Percentiles rank a stretch among this genome's conserved stretches.
These are phyloP conservation scores for Sugiyamaella pinicola DNA, from an alignment of 1,139 yeast genomes.

Conservation along the genomic window DNA sequence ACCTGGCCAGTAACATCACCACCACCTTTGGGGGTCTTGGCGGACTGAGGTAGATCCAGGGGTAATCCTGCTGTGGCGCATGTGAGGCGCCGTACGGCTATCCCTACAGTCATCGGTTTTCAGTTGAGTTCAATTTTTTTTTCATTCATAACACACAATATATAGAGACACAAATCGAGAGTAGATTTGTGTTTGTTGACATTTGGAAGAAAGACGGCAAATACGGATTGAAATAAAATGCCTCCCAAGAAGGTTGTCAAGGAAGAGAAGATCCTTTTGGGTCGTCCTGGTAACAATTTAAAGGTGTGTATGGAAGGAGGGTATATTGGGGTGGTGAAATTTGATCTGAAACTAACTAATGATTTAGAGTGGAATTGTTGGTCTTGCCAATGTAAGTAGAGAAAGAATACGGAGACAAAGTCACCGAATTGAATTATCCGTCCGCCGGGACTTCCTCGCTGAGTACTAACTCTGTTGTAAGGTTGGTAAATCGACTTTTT, in stretches of 20 bases:
- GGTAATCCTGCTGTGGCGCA: not conserved
- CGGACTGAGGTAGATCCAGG: not conserved
- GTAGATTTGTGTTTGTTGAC: not conserved
- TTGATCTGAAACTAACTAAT: constrained; percentile 1
- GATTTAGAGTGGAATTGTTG: constrained; percentile 79
- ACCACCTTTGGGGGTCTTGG: too few species aligned
- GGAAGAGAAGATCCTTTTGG: constrained; percentile 87
- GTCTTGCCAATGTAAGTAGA: constrained; percentile 68
- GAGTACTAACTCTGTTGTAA: constrained; percentile 58
- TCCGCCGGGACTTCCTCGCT: too few species aligned
- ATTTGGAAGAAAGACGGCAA: not conserved
- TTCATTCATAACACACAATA: not conserved
- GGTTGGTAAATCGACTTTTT: constrained; percentile 83
- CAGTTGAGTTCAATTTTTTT: constrained; percentile 8
- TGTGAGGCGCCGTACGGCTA: constrained; percentile 4
- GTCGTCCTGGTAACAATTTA: constrained; percentile 88
- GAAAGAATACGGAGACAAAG: not conserved
- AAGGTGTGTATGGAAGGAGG: constrained; percentile 30
- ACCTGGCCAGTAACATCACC: too few species aligned
- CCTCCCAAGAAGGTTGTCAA: constrained; percentile 93
- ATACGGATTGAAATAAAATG: constrained; percentile 49
- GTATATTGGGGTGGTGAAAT: not conserved
- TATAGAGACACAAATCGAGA: constrained; percentile 3
- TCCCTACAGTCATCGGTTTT: not conserved
- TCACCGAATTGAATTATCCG: too few species aligned